A percentile compares a stretch with the other conserved stretches of the same genome.
These are phyloP conservation scores for Lobosporangium transversale DNA, from an alignment of 192 early-diverging fungal genomes.

Conservation along the genomic window DNA sequence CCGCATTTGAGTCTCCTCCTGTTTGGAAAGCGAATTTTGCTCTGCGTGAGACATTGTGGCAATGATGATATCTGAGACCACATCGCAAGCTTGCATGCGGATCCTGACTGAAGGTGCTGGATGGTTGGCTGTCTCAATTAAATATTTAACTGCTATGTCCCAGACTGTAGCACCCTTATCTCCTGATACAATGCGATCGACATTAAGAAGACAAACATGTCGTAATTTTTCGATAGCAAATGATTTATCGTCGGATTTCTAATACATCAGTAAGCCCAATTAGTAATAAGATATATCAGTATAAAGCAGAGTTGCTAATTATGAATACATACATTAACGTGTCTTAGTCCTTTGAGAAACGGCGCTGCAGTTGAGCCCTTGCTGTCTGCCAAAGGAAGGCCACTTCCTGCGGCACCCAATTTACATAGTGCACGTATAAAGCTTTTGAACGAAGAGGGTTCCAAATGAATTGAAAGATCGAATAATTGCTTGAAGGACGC, in stretches of 20 bases:
- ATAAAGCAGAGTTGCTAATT: background rate
- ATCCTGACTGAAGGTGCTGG: conserved; percentile 61
- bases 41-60: conserved; percentile 75
- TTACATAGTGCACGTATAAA: conserved; percentile 76
- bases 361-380: conserved; percentile 43
- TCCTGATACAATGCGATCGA: conserved; percentile 58
- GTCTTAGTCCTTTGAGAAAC: conserved; percentile 38
- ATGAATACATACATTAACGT: conserved; percentile 41
- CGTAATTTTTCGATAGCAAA: conserved; percentile 82
- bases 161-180: conserved; percentile 60
- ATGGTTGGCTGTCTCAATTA: conserved; percentile 80
- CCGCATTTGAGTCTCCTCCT: conserved; percentile 75
- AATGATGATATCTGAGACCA: conserved; percentile 79
- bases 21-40: conserved; percentile 64
- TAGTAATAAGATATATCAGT: background rate
- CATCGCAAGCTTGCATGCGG: conserved; percentile 79
- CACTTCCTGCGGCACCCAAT: conserved; percentile 64
- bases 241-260: conserved; percentile 78
- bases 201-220: conserved; percentile 68
- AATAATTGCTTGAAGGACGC: conserved; percentile 74
- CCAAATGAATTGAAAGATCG: conserved; percentile 70
- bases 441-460: conserved; percentile 66
- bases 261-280: background rate
- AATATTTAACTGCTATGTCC: conserved; percentile 73
- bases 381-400: conserved; percentile 54